These are phyloP conservation scores for Beauveria sp. DNA, from an alignment of 2,329 filamentous ascomycete species.

Conservation along the genomic window DNA sequence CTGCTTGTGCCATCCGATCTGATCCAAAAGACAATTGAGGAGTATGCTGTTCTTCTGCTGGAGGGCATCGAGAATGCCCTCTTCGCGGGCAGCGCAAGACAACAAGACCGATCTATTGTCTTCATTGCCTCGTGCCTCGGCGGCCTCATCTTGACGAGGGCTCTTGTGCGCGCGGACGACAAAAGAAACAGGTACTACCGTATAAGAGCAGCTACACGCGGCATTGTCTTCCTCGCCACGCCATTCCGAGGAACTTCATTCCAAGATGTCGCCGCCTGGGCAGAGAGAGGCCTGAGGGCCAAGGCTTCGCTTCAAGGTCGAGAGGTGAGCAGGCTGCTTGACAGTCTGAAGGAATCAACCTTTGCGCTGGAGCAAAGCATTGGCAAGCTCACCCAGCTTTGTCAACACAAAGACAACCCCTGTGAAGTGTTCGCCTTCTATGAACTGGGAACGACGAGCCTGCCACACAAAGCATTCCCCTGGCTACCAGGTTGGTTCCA, in stretches of 20 bases:
- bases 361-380: conserved; percentile 16
- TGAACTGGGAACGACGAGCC: conserved; percentile 16
- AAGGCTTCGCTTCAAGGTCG: conserved; percentile 1
- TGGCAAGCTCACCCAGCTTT: conserved; percentile 16
- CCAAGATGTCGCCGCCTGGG: background rate
- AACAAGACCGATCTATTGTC: background rate
- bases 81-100: background rate
- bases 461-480: conserved; percentile 15
- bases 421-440: conserved; percentile 18
- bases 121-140: background rate
- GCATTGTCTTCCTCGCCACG: background rate
- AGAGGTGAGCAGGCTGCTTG: conserved; percentile 14
- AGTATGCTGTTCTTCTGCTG: conserved; percentile 18
- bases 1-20: background rate
- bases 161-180: background rate
- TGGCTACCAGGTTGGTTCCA: conserved; percentile 12
- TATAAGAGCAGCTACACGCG: background rate
- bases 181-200: background rate
- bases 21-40: background rate
- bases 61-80: conserved; percentile 16
- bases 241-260: background rate
- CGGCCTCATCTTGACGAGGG: background rate
- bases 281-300: background rate
- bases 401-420: conserved; percentile 5
- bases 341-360: conserved; percentile 13